phyloP scores from a whole-genome alignment of 1,139 yeast genomes.

The Yamadazyma triangularis region DNA sequence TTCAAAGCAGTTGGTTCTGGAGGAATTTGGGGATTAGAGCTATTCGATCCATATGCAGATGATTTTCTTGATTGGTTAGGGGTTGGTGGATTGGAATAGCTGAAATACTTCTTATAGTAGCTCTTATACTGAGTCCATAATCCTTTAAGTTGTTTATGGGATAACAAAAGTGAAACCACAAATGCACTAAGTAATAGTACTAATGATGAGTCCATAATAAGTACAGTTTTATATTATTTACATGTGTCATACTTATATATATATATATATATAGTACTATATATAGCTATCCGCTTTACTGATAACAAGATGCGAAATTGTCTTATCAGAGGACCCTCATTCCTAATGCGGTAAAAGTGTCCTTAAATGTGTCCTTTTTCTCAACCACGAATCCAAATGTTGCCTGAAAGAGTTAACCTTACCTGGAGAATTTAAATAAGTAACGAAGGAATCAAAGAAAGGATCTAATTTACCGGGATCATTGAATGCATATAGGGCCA shows the following conservation, averaged over 20 bases:
- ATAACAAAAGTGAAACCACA: slow-evolving; percentile 10
- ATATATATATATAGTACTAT: not conserved
- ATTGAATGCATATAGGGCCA: slow-evolving; percentile 4
- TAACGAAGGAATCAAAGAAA: not conserved
- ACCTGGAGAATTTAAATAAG: not conserved
- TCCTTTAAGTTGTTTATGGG: slow-evolving; percentile 13
- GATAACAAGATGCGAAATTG: no score
- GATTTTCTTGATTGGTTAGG: slow-evolving; percentile 11
- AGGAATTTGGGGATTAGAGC: slow-evolving; percentile 8
- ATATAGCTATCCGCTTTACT: not conserved
- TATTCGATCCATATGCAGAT: slow-evolving; percentile 7
- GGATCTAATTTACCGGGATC: not conserved
- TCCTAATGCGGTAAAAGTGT: slow-evolving; percentile 1
- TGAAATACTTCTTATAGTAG: slow-evolving; percentile 9
- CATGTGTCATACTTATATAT: not conserved
- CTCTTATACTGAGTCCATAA: slow-evolving; percentile 4
- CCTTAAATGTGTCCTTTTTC: no score
- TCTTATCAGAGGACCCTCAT: slow-evolving; percentile 3
- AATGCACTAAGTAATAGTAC: slow-evolving; percentile 13
- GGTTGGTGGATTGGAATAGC: slow-evolving; percentile 9
- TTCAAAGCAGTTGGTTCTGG: slow-evolving; percentile 57
- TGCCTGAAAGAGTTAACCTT: not conserved
- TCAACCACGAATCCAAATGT: not conserved
- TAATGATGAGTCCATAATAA: slow-evolving; percentile 7
- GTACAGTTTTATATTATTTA: not conserved